phyloP scores from a whole-genome alignment of 192 early-diverging fungal species.

The Thamnidium elegans region DNA sequence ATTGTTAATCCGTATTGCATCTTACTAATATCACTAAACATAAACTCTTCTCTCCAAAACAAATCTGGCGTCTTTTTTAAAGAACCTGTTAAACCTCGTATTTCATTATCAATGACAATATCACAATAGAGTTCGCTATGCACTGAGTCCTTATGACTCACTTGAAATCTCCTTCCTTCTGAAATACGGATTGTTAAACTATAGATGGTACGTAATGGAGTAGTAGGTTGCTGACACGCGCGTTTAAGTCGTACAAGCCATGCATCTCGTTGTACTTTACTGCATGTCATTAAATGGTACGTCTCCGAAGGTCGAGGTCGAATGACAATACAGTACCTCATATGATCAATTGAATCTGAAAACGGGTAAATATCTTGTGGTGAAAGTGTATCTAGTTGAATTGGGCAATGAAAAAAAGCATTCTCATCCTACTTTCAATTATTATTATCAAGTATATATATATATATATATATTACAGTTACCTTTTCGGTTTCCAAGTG shows the following conservation, averaged over 20 bases:
- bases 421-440: background rate
- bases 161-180: slow-evolving; percentile 17
- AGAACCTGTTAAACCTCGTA: slow-evolving; percentile 36
- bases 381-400: background rate
- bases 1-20: slow-evolving; percentile 24
- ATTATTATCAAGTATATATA: background rate
- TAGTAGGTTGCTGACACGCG: background rate
- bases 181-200: slow-evolving; percentile 9
- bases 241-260: slow-evolving; percentile 10
- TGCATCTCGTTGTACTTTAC: slow-evolving; percentile 13
- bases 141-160: slow-evolving; percentile 8
- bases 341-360: slow-evolving; percentile 11
- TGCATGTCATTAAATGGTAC: slow-evolving; percentile 12
- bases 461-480: background rate
- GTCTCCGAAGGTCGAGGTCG: slow-evolving; percentile 2
- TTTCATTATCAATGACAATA: slow-evolving; percentile 44
- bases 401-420: slow-evolving; percentile 8
- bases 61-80: slow-evolving; percentile 30
- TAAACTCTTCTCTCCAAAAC: slow-evolving; percentile 47
- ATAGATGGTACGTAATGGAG: background rate
- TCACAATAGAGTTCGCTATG: slow-evolving; percentile 42
- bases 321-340: slow-evolving; percentile 16
- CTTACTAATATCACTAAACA: slow-evolving; percentile 30
- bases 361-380: slow-evolving; percentile 11
- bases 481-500: slow-evolving; percentile 17